A percentile compares a stretch with the other conserved stretches of the same genome.
Evolutionary conservation across 2,329 filamentous ascomycete species (phyloP).

Genomic region (Calcarisporium arbuscula): DNA sequence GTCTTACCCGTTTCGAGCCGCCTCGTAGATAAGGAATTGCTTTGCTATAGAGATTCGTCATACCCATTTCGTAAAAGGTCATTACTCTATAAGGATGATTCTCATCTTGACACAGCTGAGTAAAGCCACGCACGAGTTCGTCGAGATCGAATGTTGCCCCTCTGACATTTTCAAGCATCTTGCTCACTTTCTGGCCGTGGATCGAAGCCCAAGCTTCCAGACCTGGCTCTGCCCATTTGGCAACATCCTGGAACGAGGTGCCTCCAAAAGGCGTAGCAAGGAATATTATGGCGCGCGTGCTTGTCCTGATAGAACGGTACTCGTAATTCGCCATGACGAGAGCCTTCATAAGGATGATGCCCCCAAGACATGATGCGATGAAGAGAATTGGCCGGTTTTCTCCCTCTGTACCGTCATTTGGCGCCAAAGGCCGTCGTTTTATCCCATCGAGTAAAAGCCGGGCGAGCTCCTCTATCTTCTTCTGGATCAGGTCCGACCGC

Average conservation of each 20-base stretch:
- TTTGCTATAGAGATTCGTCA: conserved; percentile 14
- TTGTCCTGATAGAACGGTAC: conserved; percentile 11
- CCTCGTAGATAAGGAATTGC: conserved; percentile 11
- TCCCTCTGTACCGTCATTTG: background rate
- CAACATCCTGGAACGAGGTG: conserved; percentile 19
- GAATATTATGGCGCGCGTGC: conserved; percentile 18
- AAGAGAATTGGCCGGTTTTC: conserved; percentile 20
- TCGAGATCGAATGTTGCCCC: conserved; percentile 12
- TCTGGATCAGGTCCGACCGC: conserved; percentile 10
- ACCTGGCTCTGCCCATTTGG: conserved; percentile 13
- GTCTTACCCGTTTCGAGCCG: conserved; percentile 12
- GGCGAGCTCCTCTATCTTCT: conserved; percentile 14
- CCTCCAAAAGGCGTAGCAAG: conserved; percentile 23
- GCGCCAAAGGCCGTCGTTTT: conserved; percentile 6
- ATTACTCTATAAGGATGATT: conserved; percentile 8
- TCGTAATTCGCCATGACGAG: conserved; percentile 14
- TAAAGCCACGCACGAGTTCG: conserved; percentile 15
- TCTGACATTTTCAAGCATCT: conserved; percentile 13
- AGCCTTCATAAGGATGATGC: conserved; percentile 22
- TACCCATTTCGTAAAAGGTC: conserved; percentile 17
- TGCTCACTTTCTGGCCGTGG: conserved; percentile 7
- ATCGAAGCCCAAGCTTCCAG: conserved; percentile 11
- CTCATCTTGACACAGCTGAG: conserved; percentile 8
- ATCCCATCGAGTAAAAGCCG: conserved; percentile 17
- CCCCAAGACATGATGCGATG: conserved; percentile 27